Conservation (phyloP, 495 filamentous ascomycete genomes). For the Podospora comata region DNA sequence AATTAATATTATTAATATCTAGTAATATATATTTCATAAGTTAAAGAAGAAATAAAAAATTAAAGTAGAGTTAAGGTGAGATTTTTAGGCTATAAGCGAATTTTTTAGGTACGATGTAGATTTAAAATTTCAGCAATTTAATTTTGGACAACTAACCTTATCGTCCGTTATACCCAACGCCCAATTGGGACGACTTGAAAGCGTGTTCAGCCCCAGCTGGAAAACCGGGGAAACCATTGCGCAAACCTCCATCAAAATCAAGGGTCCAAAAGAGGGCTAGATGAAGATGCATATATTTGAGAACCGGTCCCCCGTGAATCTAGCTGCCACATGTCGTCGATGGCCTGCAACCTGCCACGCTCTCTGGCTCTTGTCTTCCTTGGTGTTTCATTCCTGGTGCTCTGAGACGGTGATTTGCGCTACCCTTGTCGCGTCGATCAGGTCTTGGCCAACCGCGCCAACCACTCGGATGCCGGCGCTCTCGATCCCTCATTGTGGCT, state of each 20-base stretch:
- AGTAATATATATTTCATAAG: too few relatives aligned
- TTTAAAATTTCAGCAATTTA: too few relatives aligned
- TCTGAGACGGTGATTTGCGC: constrained; percentile 3
- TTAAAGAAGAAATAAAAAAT: too few relatives aligned
- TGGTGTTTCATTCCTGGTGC: constrained; percentile 10
- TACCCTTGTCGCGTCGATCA: constrained; percentile 11
- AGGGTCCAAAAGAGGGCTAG: not conserved
- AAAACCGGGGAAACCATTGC: not conserved
- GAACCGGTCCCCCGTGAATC: not conserved
- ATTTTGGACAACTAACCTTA: too few relatives aligned
- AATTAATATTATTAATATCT: too few relatives aligned
- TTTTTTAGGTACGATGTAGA: too few relatives aligned
- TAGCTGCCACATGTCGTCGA: not conserved
- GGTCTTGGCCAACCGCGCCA: constrained; percentile 20
- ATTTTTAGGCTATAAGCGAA: too few relatives aligned
- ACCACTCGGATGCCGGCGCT: constrained; percentile 12
- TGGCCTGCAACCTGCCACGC: not conserved
- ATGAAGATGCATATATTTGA: not conserved
- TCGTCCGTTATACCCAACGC: not conserved
- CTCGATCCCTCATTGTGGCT: constrained; percentile 21
- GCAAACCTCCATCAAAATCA: not conserved
- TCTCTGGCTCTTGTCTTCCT: not conserved
- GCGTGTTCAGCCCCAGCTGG: not conserved
- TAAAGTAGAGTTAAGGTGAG: too few relatives aligned
- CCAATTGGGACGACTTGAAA: not conserved